A percentile compares a stretch with the other conserved stretches of the same genome.
Conservation (phyloP, 306 rosid species). For the Calophaca sinica region DNA sequence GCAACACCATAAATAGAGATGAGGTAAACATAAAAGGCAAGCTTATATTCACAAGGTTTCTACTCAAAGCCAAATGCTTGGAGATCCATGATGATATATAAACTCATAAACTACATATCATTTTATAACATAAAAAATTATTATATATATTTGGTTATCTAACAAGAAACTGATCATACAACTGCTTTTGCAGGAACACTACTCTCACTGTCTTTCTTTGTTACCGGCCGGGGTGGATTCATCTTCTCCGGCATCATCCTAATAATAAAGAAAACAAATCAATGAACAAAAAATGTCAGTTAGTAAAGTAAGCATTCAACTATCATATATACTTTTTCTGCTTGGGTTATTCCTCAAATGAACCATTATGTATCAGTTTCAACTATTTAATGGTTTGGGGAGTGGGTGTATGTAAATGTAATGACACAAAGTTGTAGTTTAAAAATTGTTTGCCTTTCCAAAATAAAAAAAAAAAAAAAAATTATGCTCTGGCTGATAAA, state of each 20-base stretch:
- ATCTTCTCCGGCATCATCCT: conserved; percentile 51
- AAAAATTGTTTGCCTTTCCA: no score
- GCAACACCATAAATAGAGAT: background rate
- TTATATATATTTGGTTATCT: background rate
- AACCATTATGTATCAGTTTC: background rate
- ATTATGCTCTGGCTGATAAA: conserved; percentile 6
- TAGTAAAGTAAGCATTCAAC: conserved; percentile 1
- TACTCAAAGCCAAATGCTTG: background rate
- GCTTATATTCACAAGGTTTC: conserved; percentile 3
- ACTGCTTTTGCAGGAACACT: conserved; percentile 59
- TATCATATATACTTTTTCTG: background rate
- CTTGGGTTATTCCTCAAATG: background rate
- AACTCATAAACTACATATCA: background rate
- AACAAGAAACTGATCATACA: conserved; percentile 50
- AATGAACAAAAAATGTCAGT: background rate
- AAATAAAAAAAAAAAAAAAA: no score
- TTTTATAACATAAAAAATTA: background rate
- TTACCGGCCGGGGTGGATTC: conserved; percentile 59
- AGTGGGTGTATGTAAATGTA: no score
- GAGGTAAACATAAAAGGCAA: conserved; percentile 20
- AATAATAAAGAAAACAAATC: conserved; percentile 29
- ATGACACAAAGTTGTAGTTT: no score
- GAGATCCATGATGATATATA: background rate
- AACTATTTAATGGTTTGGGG: no score
- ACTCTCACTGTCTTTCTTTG: conserved; percentile 73